Percentiles rank a stretch among this genome's conserved stretches.
Conservation (phyloP, 106 monocot species). For the Vanilla planifolia region DNA sequence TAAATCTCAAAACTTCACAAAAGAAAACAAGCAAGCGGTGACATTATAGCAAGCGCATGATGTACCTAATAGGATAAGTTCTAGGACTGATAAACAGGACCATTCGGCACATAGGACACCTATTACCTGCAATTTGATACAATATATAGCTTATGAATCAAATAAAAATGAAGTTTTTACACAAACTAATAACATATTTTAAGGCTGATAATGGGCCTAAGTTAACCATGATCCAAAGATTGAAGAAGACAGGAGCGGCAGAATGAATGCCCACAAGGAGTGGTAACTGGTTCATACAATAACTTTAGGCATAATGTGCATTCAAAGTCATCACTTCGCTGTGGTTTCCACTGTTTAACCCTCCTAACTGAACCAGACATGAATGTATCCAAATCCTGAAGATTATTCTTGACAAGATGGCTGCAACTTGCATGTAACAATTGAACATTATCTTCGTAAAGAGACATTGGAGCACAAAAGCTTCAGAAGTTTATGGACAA, state of each 20-base stretch:
- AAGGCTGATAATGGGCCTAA: background rate
- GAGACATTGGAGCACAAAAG: background rate
- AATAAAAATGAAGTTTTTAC: too few species aligned
- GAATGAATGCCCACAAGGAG: constrained; percentile 98
- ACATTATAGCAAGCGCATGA: background rate
- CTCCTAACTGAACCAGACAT: constrained; percentile 33
- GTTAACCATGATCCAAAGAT: constrained; percentile 94
- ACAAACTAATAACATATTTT: background rate
- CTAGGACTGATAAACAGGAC: constrained; percentile 81
- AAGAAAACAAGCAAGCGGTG: background rate
- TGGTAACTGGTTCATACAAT: constrained; percentile 92
- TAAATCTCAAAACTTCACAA: background rate
- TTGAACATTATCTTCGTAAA: constrained; percentile 6
- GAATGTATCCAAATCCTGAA: constrained; percentile 48
- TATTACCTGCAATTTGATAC: constrained; percentile 60
- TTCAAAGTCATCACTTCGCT: constrained; percentile 87
- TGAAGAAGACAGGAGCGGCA: constrained; percentile 90
- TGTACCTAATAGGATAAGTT: constrained; percentile 89
- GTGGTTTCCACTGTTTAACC: constrained; percentile 34
- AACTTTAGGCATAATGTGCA: constrained; percentile 90
- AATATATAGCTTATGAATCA: background rate
- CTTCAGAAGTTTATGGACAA: background rate
- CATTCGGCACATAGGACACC: constrained; percentile 93
- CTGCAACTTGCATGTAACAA: constrained; percentile 32
- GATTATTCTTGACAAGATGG: constrained; percentile 39